phyloP scores from a whole-genome alignment of 1,284 basidiomycete species.

The Cryptococcus maquisensis region DNA sequence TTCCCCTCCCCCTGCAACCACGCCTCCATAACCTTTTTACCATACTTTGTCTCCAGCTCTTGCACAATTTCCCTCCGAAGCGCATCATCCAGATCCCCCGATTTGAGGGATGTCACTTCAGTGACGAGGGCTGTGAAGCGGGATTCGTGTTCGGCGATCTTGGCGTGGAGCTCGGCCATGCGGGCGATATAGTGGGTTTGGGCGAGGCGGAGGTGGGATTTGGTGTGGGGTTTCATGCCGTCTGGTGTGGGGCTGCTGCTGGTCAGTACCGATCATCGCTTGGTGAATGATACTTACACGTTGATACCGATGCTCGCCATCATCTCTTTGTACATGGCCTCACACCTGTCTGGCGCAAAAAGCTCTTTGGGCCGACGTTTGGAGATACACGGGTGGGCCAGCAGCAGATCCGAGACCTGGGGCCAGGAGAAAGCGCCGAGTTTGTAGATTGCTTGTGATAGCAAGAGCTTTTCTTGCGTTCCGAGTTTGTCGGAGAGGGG shows the following conservation, averaged over 20 bases:
- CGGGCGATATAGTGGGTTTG: conserved; percentile 66
- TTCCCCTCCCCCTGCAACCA: conserved; percentile 38
- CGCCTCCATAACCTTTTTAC: conserved; percentile 35
- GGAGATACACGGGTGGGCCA: conserved; percentile 51
- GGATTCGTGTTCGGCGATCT: conserved; percentile 66
- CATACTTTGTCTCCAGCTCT: conserved; percentile 36
- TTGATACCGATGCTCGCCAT: conserved; percentile 66
- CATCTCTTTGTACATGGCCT: conserved; percentile 60
- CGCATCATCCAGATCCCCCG: conserved; percentile 62
- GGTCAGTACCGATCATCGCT: background rate
- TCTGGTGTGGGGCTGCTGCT: conserved; percentile 38
- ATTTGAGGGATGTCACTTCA: conserved; percentile 61
- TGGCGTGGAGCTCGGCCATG: conserved; percentile 62
- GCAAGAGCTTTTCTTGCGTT: conserved; percentile 57
- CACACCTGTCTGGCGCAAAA: conserved; percentile 67
- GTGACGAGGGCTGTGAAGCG: conserved; percentile 58
- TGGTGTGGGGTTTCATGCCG: conserved; percentile 44
- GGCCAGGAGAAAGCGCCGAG: conserved; percentile 71
- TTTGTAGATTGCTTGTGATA: conserved; percentile 80
- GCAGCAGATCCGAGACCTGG: conserved; percentile 62
- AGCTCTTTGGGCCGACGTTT: conserved; percentile 57
- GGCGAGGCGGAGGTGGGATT: conserved; percentile 62
- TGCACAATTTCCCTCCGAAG: conserved; percentile 52
- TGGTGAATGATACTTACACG: conserved; percentile 53
- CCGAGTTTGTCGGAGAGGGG: conserved; percentile 21